A percentile compares a stretch with the other conserved stretches of the same genome.
These are phyloP conservation scores for Sclerotinia trifoliorum DNA, from an alignment of 2,329 filamentous ascomycete genomes.

Conservation along the genomic window DNA sequence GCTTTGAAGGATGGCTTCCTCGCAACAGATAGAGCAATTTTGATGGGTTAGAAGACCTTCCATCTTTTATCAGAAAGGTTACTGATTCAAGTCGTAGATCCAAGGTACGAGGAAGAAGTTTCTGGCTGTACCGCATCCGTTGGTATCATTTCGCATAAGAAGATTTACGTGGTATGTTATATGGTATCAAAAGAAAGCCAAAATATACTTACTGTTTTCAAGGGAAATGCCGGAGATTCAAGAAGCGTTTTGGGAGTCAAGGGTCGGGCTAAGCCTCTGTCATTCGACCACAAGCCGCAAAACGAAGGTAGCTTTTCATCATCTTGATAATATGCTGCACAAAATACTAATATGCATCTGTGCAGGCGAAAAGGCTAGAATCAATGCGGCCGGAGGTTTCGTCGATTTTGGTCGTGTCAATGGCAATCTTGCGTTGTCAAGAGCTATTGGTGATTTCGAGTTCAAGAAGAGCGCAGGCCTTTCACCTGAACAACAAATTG, in stretches of 20 bases:
- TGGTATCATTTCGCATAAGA: constrained; percentile 81
- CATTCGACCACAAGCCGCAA: constrained; percentile 99
- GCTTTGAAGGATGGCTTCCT: constrained; percentile 96
- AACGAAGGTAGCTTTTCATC: constrained; percentile 70
- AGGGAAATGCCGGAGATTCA: constrained; percentile 98
- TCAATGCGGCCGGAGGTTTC: constrained; percentile 92
- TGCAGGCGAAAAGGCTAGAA: constrained; percentile 89
- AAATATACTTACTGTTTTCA: constrained; percentile 31
- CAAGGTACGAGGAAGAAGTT: constrained; percentile 95
- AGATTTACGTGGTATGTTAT: constrained; percentile 86
- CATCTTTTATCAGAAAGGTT: constrained; percentile 20
- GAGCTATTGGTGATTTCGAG: constrained; percentile 97
- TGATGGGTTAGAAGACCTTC: constrained; percentile 67
- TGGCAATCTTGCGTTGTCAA: constrained; percentile 92
- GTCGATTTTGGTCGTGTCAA: constrained; percentile 99
- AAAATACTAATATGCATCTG: constrained; percentile 32
- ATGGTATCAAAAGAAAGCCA: constrained; percentile 28
- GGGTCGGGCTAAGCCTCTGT: constrained; percentile 93
- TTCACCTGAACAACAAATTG: constrained; percentile 96
- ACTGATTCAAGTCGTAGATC: constrained; percentile 61
- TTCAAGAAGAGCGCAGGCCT: constrained; percentile 99
- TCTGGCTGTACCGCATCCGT: constrained; percentile 97
- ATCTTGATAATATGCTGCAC: constrained; percentile 5
- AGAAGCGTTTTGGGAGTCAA: constrained; percentile 94
- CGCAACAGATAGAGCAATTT: constrained; percentile 90